Evolutionary conservation across 148 eudicot genomes (phyloP).

Genomic region (Salicornia ramosissima): DNA sequence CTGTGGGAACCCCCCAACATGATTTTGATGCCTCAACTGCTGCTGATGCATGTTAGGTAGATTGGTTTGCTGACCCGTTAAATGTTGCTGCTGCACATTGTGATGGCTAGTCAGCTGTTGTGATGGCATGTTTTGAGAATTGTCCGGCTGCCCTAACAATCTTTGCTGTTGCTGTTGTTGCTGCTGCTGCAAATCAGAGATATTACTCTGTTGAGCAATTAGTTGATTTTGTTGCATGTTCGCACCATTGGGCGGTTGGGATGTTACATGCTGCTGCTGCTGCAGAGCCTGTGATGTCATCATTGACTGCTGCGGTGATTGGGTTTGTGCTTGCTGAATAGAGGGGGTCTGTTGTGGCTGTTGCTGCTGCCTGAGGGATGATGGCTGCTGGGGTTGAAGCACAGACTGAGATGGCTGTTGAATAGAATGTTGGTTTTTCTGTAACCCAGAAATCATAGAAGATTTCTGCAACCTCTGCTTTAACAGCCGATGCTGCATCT

Average conservation of each 20-base stretch:
- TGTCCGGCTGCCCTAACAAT: conserved; percentile 59
- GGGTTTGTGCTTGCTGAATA: conserved; percentile 51
- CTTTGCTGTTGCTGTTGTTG: conserved; percentile 65
- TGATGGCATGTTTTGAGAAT: conserved; percentile 48
- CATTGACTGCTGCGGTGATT: conserved; percentile 48
- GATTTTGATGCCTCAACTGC: conserved; percentile 61
- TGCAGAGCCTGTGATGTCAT: conserved; percentile 41
- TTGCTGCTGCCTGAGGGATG: conserved; percentile 51
- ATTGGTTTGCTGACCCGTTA: conserved; percentile 46
- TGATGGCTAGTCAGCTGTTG: conserved; percentile 60
- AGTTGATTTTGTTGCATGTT: conserved; percentile 56
- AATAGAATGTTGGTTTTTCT: conserved; percentile 61
- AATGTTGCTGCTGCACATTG: conserved; percentile 44
- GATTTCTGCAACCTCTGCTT: conserved; percentile 65
- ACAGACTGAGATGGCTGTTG: conserved; percentile 68
- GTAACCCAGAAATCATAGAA: conserved; percentile 51
- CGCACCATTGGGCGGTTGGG: conserved; percentile 47
- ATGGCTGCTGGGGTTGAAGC: conserved; percentile 64
- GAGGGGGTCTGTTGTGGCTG: conserved; percentile 45
- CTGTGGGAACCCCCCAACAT: conserved; percentile 43
- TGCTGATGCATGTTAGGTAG: conserved; percentile 59
- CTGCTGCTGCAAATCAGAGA: conserved; percentile 73
- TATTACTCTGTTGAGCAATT: conserved; percentile 56
- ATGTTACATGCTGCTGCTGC: conserved; percentile 33
- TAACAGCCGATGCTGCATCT: conserved; percentile 50